Evolutionary conservation across 1,139 yeast species (phyloP).

Genomic region (Sugiyamaella novakii): DNA sequence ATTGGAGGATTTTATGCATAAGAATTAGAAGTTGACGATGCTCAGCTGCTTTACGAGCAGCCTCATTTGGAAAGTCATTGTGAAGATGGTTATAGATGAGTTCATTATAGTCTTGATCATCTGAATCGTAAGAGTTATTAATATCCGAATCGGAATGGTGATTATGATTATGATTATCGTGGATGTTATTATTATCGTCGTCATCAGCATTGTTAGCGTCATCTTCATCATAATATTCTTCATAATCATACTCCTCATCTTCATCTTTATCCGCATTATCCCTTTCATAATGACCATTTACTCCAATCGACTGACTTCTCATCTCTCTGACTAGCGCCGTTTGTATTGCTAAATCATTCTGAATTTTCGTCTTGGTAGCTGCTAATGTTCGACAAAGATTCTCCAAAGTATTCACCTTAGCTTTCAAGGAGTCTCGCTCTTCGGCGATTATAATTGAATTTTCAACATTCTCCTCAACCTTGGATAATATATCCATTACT

Average conservation of each 20-base stretch:
- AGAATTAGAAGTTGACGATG: constrained; percentile 1
- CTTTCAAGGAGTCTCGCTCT: constrained; percentile 5
- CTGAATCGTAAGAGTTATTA: neutral
- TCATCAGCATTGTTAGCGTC: constrained; percentile 5
- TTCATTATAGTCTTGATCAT: constrained; percentile 5
- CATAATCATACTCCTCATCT: constrained; percentile 16
- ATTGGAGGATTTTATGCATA: neutral
- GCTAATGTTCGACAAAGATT: constrained; percentile 12
- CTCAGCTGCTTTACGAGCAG: constrained; percentile 9
- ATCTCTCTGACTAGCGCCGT: constrained; percentile 15
- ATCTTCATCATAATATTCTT: constrained; percentile 8
- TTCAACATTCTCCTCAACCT: neutral
- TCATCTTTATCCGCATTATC: constrained; percentile 8
- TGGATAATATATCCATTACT: neutral
- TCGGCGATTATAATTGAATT: neutral
- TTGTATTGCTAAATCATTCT: constrained; percentile 11
- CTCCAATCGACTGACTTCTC: constrained; percentile 3
- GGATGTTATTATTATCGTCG: neutral
- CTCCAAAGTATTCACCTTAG: constrained; percentile 8
- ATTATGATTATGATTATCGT: neutral
- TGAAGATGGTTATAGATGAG: neutral
- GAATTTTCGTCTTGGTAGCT: constrained; percentile 1
- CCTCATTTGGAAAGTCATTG: neutral
- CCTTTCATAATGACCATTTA: neutral
- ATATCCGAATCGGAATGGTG: neutral